Conservation (phyloP, 768 basidiomycete species). For the Flagelloscypha sp. region DNA sequence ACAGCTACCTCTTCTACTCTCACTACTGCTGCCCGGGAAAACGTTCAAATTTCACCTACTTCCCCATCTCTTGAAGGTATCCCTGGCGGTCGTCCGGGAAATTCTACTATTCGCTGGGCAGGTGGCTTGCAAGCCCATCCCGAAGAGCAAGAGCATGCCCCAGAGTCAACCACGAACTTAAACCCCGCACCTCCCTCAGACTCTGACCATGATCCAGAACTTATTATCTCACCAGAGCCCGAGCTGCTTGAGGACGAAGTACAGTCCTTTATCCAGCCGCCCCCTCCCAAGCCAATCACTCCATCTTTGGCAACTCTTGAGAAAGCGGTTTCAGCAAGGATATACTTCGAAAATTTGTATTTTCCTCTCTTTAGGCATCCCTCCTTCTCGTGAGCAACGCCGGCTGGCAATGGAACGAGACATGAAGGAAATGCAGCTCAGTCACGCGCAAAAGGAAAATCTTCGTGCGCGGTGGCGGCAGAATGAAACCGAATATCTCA, state of each 20-base stretch:
- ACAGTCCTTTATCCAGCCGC: slow-evolving; percentile 21
- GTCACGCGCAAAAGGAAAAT: slow-evolving; percentile 59
- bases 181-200: too few relatives aligned
- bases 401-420: slow-evolving; percentile 82
- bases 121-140: slow-evolving; percentile 55
- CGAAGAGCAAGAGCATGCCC: slow-evolving; percentile 56
- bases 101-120: slow-evolving; percentile 54
- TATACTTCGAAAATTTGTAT: slow-evolving; percentile 91
- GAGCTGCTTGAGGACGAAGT: too few relatives aligned
- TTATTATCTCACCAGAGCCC: slow-evolving; percentile 17
- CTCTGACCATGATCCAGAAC: slow-evolving; percentile 31
- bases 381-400: slow-evolving; percentile 80
- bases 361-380: slow-evolving; percentile 79
- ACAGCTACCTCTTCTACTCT: slow-evolving; percentile 61
- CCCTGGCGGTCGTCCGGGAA: slow-evolving; percentile 47
- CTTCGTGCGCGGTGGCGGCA: slow-evolving; percentile 70
- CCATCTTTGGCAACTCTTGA: slow-evolving; percentile 90
- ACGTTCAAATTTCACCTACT: slow-evolving; percentile 39
- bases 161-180: too few relatives aligned
- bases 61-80: slow-evolving; percentile 34
- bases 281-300: slow-evolving; percentile 51
- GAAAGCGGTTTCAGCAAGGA: slow-evolving; percentile 84
- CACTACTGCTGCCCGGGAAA: slow-evolving; percentile 71
- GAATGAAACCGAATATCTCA: slow-evolving; percentile 87
- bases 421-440: slow-evolving; percentile 66